These are phyloP conservation scores for Phytopythium sindhum DNA, from an alignment of 352 stramenopile species.

Conservation along the genomic window DNA sequence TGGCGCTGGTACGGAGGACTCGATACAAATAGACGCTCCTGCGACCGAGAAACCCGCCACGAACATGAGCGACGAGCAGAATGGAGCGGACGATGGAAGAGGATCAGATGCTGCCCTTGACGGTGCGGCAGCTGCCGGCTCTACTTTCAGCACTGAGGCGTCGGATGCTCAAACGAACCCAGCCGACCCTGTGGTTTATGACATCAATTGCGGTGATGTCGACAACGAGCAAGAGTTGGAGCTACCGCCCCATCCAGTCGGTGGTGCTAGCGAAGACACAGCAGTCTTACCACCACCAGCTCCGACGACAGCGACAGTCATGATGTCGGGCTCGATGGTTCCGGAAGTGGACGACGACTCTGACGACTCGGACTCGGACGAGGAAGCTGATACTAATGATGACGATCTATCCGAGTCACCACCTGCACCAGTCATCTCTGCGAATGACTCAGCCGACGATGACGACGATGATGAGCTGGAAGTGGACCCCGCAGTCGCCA, in stretches of 20 bases:
- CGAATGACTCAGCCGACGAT: conserved; percentile 13
- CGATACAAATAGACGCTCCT: not conserved
- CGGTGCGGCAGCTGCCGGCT: not conserved
- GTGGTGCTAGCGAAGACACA: not conserved
- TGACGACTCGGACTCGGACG: conserved; percentile 29
- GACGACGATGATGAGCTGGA: conserved; percentile 56
- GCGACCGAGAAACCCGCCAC: not conserved
- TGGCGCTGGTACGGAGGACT: not conserved
- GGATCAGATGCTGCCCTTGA: not conserved
- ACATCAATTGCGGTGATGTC: not conserved
- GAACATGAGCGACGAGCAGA: not conserved
- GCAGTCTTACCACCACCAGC: conserved; percentile 16
- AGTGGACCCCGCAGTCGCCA: conserved; percentile 29
- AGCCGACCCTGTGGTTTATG: not conserved
- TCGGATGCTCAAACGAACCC: not conserved
- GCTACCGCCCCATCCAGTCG: not conserved
- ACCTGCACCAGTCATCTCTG: conserved; percentile 8
- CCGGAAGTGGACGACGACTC: conserved; percentile 24
- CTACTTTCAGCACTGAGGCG: not conserved
- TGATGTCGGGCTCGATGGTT: conserved; percentile 31
- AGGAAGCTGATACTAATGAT: conserved; percentile 17
- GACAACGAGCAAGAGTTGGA: not conserved
- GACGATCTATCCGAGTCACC: conserved; percentile 1
- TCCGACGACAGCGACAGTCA: conserved; percentile 7
- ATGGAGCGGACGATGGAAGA: not conserved